phyloP scores from a whole-genome alignment of 75 land plant genomes.

The Gnetum montanum region DNA sequence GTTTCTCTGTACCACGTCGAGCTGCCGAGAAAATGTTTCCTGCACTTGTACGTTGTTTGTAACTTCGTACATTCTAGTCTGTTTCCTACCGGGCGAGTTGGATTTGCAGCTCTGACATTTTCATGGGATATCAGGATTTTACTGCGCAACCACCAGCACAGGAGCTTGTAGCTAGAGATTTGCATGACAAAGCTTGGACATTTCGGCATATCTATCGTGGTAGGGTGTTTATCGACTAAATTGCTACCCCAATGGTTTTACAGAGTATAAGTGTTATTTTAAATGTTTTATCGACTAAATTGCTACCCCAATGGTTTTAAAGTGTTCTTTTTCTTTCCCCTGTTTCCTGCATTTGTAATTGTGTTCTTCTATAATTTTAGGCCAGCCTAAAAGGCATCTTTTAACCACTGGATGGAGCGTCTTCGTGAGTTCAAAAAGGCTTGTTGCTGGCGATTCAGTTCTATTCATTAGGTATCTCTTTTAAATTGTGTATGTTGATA shows the following conservation, averaged over 20 bases:
- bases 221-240: too few relatives aligned
- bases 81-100: neutral
- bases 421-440: slow-evolving; percentile 80
- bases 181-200: slow-evolving; percentile 81
- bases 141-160: slow-evolving; percentile 83
- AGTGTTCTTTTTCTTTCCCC: too few relatives aligned
- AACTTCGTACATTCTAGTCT: neutral
- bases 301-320: too few relatives aligned
- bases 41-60: slow-evolving; percentile 46
- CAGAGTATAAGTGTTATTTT: too few relatives aligned
- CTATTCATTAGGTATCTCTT: slow-evolving; percentile 57
- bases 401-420: slow-evolving; percentile 88
- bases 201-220: slow-evolving; percentile 94
- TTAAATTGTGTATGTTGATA: too few relatives aligned
- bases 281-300: too few relatives aligned
- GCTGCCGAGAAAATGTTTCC: slow-evolving; percentile 92
- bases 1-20: slow-evolving; percentile 93
- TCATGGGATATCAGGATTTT: slow-evolving; percentile 44
- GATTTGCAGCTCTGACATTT: neutral
- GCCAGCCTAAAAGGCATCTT: slow-evolving; percentile 81
- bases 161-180: slow-evolving; percentile 72
- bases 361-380: slow-evolving; percentile 19
- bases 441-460: slow-evolving; percentile 79
- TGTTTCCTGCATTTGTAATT: neutral
- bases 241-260: too few relatives aligned